Conservation (phyloP, 2,329 filamentous ascomycete species). For the Lasiodiplodia gonubiensis region DNA sequence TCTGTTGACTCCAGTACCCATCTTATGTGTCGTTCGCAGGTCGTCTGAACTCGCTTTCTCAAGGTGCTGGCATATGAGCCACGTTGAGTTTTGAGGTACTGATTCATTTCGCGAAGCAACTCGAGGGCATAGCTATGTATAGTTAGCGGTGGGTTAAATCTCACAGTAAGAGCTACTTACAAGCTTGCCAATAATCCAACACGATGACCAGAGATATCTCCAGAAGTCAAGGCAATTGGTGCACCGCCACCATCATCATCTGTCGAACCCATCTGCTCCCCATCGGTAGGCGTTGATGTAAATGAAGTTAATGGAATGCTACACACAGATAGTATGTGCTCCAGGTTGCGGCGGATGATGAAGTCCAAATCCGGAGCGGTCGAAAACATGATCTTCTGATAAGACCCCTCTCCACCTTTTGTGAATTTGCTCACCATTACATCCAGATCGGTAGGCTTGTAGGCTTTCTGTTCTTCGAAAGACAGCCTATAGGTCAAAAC, state of each 20-base stretch:
- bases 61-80: background rate
- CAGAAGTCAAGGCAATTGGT: conserved; percentile 29
- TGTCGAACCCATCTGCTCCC: fast-evolving
- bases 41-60: background rate
- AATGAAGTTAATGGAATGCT: conserved; percentile 1
- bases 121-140: background rate
- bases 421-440: fast-evolving
- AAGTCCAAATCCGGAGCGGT: conserved; percentile 19
- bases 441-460: background rate
- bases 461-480: background rate
- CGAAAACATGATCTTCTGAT: background rate
- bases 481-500: too few relatives aligned
- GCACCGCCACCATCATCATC: fast-evolving
- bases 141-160: background rate
- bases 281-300: fast-evolving
- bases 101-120: background rate
- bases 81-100: background rate
- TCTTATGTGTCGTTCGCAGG: background rate
- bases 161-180: background rate
- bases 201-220: conserved; percentile 31
- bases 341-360: conserved; percentile 27
- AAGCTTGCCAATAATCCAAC: conserved; percentile 26
- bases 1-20: background rate
- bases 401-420: fast-evolving
- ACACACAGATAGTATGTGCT: conserved; percentile 32